A percentile compares a stretch with the other conserved stretches of the same genome.
phyloP scores from a whole-genome alignment of 1,284 basidiomycete species.

The Ustilago hordei region DNA sequence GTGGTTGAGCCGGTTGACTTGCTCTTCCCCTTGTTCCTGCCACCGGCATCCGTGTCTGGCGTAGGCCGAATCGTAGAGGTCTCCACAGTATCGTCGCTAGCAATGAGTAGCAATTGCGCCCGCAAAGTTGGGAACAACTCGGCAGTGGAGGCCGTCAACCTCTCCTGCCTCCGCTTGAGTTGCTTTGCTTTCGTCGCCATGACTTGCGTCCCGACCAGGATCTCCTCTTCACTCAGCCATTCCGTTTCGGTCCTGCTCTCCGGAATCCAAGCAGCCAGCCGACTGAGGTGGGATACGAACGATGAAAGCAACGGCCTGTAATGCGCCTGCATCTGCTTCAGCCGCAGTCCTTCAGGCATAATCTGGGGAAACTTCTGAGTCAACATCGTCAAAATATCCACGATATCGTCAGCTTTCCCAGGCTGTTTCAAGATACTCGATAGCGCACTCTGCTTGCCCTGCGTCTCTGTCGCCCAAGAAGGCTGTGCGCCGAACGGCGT shows the following conservation, averaged over 20 bases:
- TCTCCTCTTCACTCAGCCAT: constrained; percentile 44
- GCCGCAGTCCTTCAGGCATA: constrained; percentile 13
- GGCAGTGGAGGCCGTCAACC: constrained; percentile 28
- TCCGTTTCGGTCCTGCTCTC: constrained; percentile 34
- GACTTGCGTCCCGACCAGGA: constrained; percentile 38
- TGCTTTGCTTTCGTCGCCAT: constrained; percentile 37
- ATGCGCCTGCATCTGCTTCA: constrained; percentile 23
- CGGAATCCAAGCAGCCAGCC: constrained; percentile 40
- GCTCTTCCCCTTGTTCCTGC: not conserved
- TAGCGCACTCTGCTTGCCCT: constrained; percentile 17
- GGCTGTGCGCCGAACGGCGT: constrained; percentile 24
- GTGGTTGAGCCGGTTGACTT: not conserved
- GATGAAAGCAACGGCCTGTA: constrained; percentile 27
- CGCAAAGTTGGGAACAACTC: constrained; percentile 34
- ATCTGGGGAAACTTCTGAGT: constrained; percentile 20
- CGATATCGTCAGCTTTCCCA: constrained; percentile 19
- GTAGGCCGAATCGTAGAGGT: constrained; percentile 17
- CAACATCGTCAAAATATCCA: constrained; percentile 20
- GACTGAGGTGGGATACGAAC: constrained; percentile 36
- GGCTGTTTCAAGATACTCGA: constrained; percentile 23
- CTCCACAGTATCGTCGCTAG: constrained; percentile 17
- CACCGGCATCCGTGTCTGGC: not conserved
- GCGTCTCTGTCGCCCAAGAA: constrained; percentile 5
- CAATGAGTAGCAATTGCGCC: constrained; percentile 29
- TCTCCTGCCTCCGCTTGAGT: constrained; percentile 31